Evolutionary conservation across 768 basidiomycete species (phyloP), one percentile per base, ranked within the genome.

Genomic region (Psilocybe tampanensis): DNA sequence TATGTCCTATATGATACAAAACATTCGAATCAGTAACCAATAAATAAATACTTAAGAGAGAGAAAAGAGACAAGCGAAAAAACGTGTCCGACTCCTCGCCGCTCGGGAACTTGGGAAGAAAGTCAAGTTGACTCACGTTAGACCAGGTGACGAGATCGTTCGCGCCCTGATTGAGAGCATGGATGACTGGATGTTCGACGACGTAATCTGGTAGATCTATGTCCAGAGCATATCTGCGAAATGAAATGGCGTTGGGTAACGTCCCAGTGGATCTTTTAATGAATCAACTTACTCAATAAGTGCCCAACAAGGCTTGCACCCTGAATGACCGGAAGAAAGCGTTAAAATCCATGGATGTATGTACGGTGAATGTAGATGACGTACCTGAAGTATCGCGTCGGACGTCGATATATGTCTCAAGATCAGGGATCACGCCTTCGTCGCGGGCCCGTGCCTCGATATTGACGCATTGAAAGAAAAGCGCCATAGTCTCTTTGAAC

Each of bases 71-170:
- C 29, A 29, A 29, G 29, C n/a, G n/a, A 29, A 19, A 34, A 48
- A 48, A 45, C 47, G 47, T 48, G 47, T 32, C n/a, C 17, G n/a
- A 32, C 32, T 26, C 47, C 18, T 48, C 26, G 22, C 7, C 5
- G 45, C 7, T 15, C 12, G 24, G 13, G 6, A 26, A 47, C 3
- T 34, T 39, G n/a, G n/a, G 4, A 5, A n/a, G 15, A 13, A 56
- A 26, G 12, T 33, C 29, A 11, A 47, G 19, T 44, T 55, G 43
- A 65, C 84, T 65, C 69, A 90, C 90, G 66, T 92, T 92, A 18
- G 89, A 89, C 89, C 88, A 90, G n/a, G 88, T 85, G 52, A 92
- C 87, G 52, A 92, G 76, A 62, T 92, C 90, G 56, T 92, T 92
- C 18, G 90, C 78, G 18, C 83, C 80, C 64, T 90, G 83, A 48